Evolutionary conservation across 345 rosid genomes (phyloP).

Genomic region (Eucalyptus sp.): DNA sequence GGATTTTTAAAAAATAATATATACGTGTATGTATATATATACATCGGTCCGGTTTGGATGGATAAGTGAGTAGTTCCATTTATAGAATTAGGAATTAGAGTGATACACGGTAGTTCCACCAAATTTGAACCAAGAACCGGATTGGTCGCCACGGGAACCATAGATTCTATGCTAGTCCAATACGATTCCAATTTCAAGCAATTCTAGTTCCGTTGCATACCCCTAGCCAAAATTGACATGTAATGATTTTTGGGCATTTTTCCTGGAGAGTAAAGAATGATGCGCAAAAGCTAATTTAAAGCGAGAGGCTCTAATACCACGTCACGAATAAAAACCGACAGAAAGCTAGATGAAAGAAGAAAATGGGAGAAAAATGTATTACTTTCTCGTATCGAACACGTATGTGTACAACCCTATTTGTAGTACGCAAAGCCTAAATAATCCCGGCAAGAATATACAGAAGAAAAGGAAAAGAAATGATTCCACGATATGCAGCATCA

Average conservation of each 20-base stretch:
- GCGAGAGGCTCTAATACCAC: rapidly evolving
- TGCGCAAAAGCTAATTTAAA: no score
- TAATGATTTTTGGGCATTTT: no score
- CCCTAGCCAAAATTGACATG: no score
- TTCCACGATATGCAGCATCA: background rate
- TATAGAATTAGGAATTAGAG: rapidly evolving
- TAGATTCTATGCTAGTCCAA: rapidly evolving
- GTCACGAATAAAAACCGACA: rapidly evolving
- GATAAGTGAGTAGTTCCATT: rapidly evolving
- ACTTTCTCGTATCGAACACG: no score
- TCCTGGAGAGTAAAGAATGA: no score
- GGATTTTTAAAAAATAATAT: no score
- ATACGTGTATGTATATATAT: no score
- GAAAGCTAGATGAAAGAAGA: no score
- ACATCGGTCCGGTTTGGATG: rapidly evolving
- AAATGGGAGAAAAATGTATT: no score
- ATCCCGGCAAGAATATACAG: background rate
- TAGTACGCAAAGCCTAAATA: background rate
- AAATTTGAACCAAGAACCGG: no score
- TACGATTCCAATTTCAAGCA: rapidly evolving
- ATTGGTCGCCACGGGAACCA: rapidly evolving
- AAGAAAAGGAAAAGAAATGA: no score
- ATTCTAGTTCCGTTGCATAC: rapidly evolving
- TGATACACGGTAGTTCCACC: rapidly evolving
- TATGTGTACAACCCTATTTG: no score